Evolutionary conservation across 805 yeast species (phyloP), one percentile per base, ranked within the genome.

Genomic region (Kodamaea laetipori): DNA sequence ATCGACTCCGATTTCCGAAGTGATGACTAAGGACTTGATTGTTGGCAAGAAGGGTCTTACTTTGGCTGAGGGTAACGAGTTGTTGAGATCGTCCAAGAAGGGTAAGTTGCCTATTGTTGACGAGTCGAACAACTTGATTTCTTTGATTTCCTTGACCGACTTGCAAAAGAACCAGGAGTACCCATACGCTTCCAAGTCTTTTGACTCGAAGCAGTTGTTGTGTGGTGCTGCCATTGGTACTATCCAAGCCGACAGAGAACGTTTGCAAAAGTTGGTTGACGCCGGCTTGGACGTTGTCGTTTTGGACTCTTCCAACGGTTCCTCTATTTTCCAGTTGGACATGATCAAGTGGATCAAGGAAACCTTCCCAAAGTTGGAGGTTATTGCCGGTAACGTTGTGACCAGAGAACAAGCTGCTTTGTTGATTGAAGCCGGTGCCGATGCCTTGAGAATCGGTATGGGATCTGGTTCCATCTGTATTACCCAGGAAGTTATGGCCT

Each of bases 151-250:
- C 31, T 86, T 96, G 76, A 89, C 97, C 49, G 99, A 94, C 72
- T 82, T 94, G 74, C 95, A 89, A 78, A 94, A 94, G 80, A 94
- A 94, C 74, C 84, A 85, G 74, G 78, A 80, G 65, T 94, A 78
- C 77, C 99, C 99, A 58, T 76, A 82, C 53, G 99, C 99, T 44
- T 90, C 97, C 53, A 94, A 94, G 75, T 86, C 96, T 27, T 83
- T 83, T 60, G 76, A 82, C 56, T 87, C 98, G 42, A 94, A 94
- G 78, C 99, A 94, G 77, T 80, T 94, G 65, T 78, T 94, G 61
- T 89, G 96, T 80, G 99, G 98, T 79, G 99, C 99, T 58, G 95
- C 99, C 52, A 82, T 94, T 63, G 99, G 99, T 71, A 94, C 99
- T 52, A 75, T 95, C 50, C 85, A 80, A 34, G 84, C 87, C 58